Percentiles rank a stretch among this genome's conserved stretches.
These are phyloP conservation scores for Dunaliella salina DNA, from an alignment of 163 green algal species.

Conservation along the genomic window DNA sequence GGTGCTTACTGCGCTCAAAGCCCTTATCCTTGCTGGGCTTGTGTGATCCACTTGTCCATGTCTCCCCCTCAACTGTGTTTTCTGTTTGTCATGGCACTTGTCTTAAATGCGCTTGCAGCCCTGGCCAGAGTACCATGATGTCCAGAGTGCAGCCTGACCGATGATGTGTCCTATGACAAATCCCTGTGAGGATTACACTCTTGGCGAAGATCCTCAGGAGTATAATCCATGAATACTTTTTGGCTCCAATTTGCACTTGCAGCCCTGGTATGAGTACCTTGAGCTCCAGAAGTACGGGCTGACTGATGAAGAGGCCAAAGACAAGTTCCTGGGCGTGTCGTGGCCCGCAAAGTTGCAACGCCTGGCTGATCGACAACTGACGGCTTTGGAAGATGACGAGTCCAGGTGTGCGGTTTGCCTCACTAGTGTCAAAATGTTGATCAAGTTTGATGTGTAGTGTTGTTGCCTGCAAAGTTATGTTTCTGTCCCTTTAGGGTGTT, in stretches of 20 bases:
- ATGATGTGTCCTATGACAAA: conserved; percentile 66
- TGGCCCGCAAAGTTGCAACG: conserved; percentile 52
- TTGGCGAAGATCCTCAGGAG: too few relatives aligned
- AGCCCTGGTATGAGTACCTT: conserved; percentile 69
- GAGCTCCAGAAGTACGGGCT: conserved; percentile 58
- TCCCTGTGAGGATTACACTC: too few relatives aligned
- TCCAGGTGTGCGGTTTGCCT: background rate
- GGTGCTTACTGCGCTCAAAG: too few relatives aligned
- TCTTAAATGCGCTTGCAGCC: conserved; percentile 27
- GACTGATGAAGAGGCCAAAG: conserved; percentile 59
- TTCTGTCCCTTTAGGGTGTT: too few relatives aligned
- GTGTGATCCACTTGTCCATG: too few relatives aligned
- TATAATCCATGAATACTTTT: too few relatives aligned
- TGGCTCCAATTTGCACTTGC: conserved; percentile 20
- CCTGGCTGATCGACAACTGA: conserved; percentile 47
- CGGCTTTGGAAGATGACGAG: conserved; percentile 24
- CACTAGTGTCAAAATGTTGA: too few relatives aligned
- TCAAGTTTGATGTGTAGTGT: too few relatives aligned
- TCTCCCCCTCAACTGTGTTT: too few relatives aligned
- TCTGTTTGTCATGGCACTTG: too few relatives aligned
- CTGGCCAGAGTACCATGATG: conserved; percentile 67
- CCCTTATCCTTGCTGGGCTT: too few relatives aligned
- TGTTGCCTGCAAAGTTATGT: too few relatives aligned
- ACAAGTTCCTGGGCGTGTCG: conserved; percentile 51
- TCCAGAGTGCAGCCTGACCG: conserved; percentile 56